phyloP scores from a whole-genome alignment of 2,329 filamentous ascomycete genomes.

The Colletotrichum cuscutae region DNA sequence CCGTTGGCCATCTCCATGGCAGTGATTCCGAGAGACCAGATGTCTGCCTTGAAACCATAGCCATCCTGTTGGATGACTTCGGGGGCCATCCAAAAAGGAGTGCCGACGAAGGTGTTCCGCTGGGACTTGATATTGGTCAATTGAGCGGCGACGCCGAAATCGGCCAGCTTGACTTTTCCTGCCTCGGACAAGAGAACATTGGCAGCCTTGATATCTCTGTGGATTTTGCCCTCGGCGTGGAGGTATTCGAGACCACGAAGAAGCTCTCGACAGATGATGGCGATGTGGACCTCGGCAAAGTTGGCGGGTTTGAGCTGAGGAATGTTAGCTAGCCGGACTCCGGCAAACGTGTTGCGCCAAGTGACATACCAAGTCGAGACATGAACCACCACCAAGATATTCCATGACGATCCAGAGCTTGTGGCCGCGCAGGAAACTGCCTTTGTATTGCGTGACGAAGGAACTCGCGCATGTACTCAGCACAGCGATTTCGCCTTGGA shows the following conservation, averaged over 20 bases:
- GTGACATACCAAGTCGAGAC: conserved; percentile 82
- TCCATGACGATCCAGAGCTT: conserved; percentile 99
- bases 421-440: conserved; percentile 93
- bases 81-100: conserved; percentile 97
- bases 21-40: conserved; percentile 93
- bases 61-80: conserved; percentile 91
- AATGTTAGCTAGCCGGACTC: conserved; percentile 43
- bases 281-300: conserved; percentile 90
- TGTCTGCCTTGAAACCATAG: conserved; percentile 89
- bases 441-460: conserved; percentile 95
- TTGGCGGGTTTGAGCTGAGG: conserved; percentile 85
- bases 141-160: conserved; percentile 97
- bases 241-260: conserved; percentile 92
- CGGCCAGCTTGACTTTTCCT: conserved; percentile 93
- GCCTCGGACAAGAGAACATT: conserved; percentile 92
- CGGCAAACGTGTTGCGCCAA: conserved; percentile 35
- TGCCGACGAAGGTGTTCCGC: conserved; percentile 96
- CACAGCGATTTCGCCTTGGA: conserved; percentile 96
- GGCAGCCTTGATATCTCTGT: conserved; percentile 95
- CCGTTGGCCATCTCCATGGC: conserved; percentile 90
- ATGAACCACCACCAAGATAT: conserved; percentile 93
- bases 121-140: conserved; percentile 98
- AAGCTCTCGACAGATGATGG: conserved; percentile 92
- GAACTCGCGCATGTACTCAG: conserved; percentile 94
- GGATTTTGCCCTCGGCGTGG: conserved; percentile 93